Evolutionary conservation across 75 land plant species (phyloP), one percentile per base, ranked within the genome.

Genomic region (Azolla pinnata): DNA sequence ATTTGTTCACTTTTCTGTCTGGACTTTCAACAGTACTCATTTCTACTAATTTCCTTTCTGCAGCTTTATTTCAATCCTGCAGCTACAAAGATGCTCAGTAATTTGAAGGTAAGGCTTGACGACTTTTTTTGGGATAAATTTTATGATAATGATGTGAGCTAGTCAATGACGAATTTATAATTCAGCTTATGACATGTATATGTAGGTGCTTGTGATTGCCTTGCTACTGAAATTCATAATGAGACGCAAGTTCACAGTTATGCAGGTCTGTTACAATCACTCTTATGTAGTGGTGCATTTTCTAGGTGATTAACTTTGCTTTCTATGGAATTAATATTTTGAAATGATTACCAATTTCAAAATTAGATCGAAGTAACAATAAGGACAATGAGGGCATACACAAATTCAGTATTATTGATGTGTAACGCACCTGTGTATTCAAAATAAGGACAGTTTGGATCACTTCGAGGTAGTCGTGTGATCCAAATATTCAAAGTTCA

Each of bases 51-150:
- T 35, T 46, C 14, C 19, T 19, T 54, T 53, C 53, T 79, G 77
- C 96, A 93, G 99, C 72, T 93, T 10, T 93, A 93, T 65, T 93
- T 93, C 55, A 89, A 89, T 69, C 99, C 99, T 47, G 96, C 98
- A 49, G 89, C 98, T 19, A 97, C 90, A 53, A 93, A 93, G 64
- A 93, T 93, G 99, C 70, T 93, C 49, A 89, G 99, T 66, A 93
- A 76, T 35, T 66, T 75, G 32, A 76, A 76, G 79, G 79, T 74
- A 55, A 48, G 40, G 50, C n/a, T 52, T 2, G 24, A 5, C 24
- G 54, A 12, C 21, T 48, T 3, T 20, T 20, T 17, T 48, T 17
- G 4, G 4, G 21, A 3, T 18, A 17, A 14, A 3, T 14, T 48
- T 20, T 20, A 48, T 7, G 51, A 8, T 17, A 4, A 17, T 20